Conservation (phyloP, 31 red algal species). For the Porphyra umbilicalis region DNA sequence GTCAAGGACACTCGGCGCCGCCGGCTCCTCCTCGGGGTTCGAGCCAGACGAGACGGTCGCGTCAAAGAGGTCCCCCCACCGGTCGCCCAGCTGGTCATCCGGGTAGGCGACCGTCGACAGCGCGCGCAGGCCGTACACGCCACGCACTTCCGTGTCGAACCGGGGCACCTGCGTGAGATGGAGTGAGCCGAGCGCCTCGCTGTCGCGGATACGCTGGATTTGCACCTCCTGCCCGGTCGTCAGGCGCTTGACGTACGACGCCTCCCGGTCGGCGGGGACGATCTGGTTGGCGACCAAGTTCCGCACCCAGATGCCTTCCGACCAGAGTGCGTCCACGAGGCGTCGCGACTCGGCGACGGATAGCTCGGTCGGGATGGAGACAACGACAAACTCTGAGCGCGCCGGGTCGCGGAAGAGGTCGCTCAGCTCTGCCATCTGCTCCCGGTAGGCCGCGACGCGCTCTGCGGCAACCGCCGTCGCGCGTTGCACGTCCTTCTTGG, state of each 20-base stretch:
- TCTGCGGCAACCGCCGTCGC: conserved; percentile 23
- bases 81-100: neutral
- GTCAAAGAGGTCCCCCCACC: neutral
- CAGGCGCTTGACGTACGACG: conserved; percentile 37
- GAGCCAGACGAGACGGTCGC: neutral
- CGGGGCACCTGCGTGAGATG: conserved; percentile 44
- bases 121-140: conserved; percentile 46
- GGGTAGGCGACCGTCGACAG: conserved; percentile 35
- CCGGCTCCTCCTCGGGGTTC: neutral
- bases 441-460: conserved; percentile 33
- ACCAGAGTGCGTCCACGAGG: conserved; percentile 45
- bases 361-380: conserved; percentile 78
- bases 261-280: conserved; percentile 17
- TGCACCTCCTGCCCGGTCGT: conserved; percentile 40
- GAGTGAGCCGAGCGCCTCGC: conserved; percentile 21
- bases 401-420: conserved; percentile 61
- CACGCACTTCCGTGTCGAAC: conserved; percentile 78
- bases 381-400: conserved; percentile 77
- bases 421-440: conserved; percentile 64
- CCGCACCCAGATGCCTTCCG: conserved; percentile 72
- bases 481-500: neutral
- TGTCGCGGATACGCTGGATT: neutral
- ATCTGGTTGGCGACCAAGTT: conserved; percentile 71
- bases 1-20: neutral
- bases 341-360: conserved; percentile 74